These are phyloP conservation scores for Zygosaccharomyces lentus DNA, from an alignment of 805 yeast genomes.

Conservation along the genomic window DNA sequence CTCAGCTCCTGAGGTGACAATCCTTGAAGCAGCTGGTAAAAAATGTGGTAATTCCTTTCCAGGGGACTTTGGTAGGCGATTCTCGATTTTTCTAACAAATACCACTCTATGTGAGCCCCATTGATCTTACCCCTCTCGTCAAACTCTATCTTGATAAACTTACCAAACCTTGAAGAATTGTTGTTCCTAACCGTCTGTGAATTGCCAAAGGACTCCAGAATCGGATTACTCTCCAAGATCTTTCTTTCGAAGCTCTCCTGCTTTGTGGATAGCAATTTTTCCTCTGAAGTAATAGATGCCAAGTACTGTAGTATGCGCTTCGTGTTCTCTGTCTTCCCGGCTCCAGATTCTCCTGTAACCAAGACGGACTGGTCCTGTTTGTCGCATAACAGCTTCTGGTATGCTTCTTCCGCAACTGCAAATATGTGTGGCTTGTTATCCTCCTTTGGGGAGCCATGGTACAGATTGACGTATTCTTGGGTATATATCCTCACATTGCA, in stretches of 20 bases:
- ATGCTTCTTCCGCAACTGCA: conserved; percentile 85
- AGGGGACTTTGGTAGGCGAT: conserved; percentile 68
- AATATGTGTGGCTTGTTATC: conserved; percentile 80
- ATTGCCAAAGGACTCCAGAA: conserved; percentile 93
- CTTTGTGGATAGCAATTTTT: conserved; percentile 17
- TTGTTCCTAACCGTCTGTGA: conserved; percentile 92
- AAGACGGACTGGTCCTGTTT: conserved; percentile 80
- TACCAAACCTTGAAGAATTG: conserved; percentile 95
- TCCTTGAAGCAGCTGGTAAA: conserved; percentile 81
- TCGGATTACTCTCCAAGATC: conserved; percentile 91
- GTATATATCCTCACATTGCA: conserved; percentile 67
- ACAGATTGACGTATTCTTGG: conserved; percentile 50
- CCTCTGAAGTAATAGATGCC: conserved; percentile 61
- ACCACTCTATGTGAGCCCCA: conserved; percentile 95
- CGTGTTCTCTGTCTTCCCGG: conserved; percentile 97
- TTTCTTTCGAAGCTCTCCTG: conserved; percentile 65
- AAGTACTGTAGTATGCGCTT: conserved; percentile 90
- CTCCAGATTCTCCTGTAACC: conserved; percentile 99
- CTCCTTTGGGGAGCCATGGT: conserved; percentile 45
- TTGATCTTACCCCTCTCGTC: conserved; percentile 56
- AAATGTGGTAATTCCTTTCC: conserved; percentile 92
- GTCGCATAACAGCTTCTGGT: conserved; percentile 63
- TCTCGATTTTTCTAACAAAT: conserved; percentile 87
- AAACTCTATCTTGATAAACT: conserved; percentile 85
- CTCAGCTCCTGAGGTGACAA: conserved; percentile 47